These are phyloP conservation scores for Cutaneotrichosporon sp. DNA, from an alignment of 1,284 basidiomycete genomes.

Conservation along the genomic window DNA sequence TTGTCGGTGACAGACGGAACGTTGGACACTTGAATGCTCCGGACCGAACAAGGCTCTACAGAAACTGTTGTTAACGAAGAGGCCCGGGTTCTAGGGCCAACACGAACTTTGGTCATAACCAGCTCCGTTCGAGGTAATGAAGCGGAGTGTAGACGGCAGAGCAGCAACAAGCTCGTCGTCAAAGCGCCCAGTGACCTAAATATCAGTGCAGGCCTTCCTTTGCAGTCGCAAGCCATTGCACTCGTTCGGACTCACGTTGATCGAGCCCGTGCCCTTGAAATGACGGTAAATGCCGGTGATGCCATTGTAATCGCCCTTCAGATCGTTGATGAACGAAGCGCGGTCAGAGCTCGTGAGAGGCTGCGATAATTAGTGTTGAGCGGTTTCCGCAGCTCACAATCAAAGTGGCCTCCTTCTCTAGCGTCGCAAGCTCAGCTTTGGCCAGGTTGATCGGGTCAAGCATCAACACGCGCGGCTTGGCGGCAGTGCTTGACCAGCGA, in stretches of 20 bases:
- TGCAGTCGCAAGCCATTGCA: no score
- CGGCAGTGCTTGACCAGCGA: neutral
- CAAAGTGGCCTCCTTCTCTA: constrained; percentile 23
- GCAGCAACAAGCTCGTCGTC: constrained; percentile 28
- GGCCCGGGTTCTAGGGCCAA: no score
- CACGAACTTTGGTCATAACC: constrained; percentile 43
- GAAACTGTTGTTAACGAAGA: constrained; percentile 52
- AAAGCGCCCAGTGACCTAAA: constrained; percentile 31
- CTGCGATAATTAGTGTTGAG: constrained; percentile 8
- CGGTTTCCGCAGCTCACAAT: constrained; percentile 20
- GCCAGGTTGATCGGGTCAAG: constrained; percentile 36
- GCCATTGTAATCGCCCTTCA: constrained; percentile 24
- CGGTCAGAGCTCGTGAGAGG: constrained; percentile 25
- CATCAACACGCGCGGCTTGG: constrained; percentile 28
- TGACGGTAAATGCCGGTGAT: constrained; percentile 34
- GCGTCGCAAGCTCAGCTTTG: constrained; percentile 20
- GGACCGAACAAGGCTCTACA: constrained; percentile 66
- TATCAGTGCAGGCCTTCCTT: neutral
- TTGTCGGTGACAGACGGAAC: constrained; percentile 83
- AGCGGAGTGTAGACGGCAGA: constrained; percentile 24
- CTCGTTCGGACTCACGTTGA: constrained; percentile 23
- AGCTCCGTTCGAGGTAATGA: constrained; percentile 34
- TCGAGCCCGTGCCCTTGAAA: constrained; percentile 35
- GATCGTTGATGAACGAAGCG: constrained; percentile 29
- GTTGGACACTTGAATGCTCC: constrained; percentile 74